A percentile compares a stretch with the other conserved stretches of the same genome.
Conservation (phyloP, 768 basidiomycete genomes). For the Austroboletus festivus region DNA sequence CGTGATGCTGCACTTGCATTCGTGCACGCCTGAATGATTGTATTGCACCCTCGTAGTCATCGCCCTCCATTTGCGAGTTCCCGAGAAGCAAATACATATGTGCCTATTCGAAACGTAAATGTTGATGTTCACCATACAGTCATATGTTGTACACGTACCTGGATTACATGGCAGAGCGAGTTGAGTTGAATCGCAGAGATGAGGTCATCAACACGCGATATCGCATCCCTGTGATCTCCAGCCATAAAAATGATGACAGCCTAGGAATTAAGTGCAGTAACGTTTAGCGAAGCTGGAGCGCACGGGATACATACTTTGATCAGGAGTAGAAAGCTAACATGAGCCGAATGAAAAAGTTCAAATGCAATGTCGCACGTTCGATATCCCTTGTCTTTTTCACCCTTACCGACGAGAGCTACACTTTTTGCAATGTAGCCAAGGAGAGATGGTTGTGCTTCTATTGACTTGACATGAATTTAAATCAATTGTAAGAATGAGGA, state of each 20-base stretch:
- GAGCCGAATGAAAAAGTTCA: background rate
- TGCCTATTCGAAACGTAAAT: background rate
- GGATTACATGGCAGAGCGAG: background rate
- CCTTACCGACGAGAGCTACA: background rate
- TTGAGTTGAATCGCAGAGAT: background rate
- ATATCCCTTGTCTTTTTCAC: background rate
- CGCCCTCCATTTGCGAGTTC: background rate
- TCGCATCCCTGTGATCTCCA: background rate
- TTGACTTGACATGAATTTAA: background rate
- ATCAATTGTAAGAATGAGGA: background rate
- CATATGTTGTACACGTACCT: background rate
- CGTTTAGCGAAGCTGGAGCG: background rate
- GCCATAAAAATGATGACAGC: slow-evolving; percentile 1
- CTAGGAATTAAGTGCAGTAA: background rate
- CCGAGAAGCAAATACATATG: background rate
- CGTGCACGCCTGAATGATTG: background rate
- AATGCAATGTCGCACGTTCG: slow-evolving; percentile 2
- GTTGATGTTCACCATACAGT: background rate
- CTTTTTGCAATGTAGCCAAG: background rate
- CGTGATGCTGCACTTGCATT: background rate
- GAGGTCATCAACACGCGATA: background rate
- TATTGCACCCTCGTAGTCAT: background rate
- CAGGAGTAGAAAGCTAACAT: background rate
- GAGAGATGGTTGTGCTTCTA: background rate
- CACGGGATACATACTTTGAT: slow-evolving; percentile 6